A percentile compares a stretch with the other conserved stretches of the same genome.
phyloP scores from a whole-genome alignment of 495 filamentous ascomycete genomes.

The Evernia prunastri region DNA sequence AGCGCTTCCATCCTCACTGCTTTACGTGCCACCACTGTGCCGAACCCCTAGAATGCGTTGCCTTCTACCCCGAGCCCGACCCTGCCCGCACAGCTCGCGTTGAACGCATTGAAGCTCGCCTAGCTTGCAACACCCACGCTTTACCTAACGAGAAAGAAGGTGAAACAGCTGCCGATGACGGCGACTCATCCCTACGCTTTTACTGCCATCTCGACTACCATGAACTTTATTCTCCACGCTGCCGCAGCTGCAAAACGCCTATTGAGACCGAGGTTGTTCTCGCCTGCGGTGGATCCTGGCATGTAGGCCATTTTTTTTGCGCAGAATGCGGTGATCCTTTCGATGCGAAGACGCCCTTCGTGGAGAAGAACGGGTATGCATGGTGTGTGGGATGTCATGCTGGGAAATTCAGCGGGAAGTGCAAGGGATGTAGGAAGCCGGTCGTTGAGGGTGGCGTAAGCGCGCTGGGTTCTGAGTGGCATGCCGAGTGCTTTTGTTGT shows the following conservation, averaged over 20 bases:
- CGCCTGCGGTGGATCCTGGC: conserved; percentile 90
- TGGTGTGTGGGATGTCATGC: conserved; percentile 95
- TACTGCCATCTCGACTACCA: conserved; percentile 99
- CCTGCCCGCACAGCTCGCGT: conserved; percentile 61
- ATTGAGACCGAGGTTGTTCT: conserved; percentile 94
- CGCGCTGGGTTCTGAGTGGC: conserved; percentile 90
- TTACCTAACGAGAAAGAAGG: conserved; percentile 48
- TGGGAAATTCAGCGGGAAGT: conserved; percentile 81
- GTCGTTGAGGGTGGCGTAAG: conserved; percentile 81
- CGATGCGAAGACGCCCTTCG: conserved; percentile 72
- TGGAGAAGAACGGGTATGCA: conserved; percentile 98
- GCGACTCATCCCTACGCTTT: conserved; percentile 66
- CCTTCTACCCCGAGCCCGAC: conserved; percentile 89
- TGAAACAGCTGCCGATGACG: conserved; percentile 58
- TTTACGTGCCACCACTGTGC: conserved; percentile 86
- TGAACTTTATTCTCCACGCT: conserved; percentile 85
- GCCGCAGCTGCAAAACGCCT: conserved; percentile 96
- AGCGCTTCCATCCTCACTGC: conserved; percentile 90
- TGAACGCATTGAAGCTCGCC: conserved; percentile 53
- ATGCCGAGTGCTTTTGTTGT: conserved; percentile 85
- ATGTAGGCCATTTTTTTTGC: conserved; percentile 98
- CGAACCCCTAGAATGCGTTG: conserved; percentile 84
- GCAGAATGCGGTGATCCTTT: conserved; percentile 98
- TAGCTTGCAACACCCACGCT: conserved; percentile 47
- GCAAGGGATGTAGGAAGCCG: conserved; percentile 73